Evolutionary conservation across 2,329 filamentous ascomycete species (phyloP), one percentile per base, ranked within the genome.

Genomic region (Amauroascus niger): DNA sequence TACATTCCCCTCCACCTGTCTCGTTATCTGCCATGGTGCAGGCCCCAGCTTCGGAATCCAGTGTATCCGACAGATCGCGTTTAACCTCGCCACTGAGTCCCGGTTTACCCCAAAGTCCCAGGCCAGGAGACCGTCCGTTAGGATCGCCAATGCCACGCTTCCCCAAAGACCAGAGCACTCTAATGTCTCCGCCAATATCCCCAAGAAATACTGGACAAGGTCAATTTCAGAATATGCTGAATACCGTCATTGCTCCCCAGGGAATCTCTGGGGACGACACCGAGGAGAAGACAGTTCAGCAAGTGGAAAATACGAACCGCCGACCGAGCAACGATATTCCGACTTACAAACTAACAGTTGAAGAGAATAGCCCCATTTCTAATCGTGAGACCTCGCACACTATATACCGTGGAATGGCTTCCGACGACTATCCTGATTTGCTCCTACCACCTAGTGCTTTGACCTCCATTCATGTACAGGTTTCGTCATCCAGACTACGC

Each of bases 401-500:
- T 54, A 81, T 95, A 20, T 94, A 83, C 66, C 84, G 78, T 61
- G 88, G 88, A 0, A 78, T 96, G 20, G 77, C 88, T 4, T 88
- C 86, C 0, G 88, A 95, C 0, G 87, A 95, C 59, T 91, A 89
- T 65, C 89, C 91, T 0, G 86, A 88, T 58, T 77, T 97, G 6
- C 72, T 97, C 20, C 76, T 98, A 1, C 83, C 89, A 8, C 91
- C 93, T 0, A 94, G 95, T 66, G 89, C 90, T 5, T 75, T 98
- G 6, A 86, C 88, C 2, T 88, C 87, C 1, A 85, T 98, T 53
- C 81, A 86, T 58, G 83, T 96, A 46, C 87, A 81, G 66, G 91
- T 96, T 3, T 88, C 89, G 2, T 97, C 93, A 3, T 97, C 93
- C 20, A 83, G 93, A n/a, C 83, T 98, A 76, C 89, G 88, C 65